A percentile compares a stretch with the other conserved stretches of the same genome.
These are phyloP conservation scores for Condylostoma magnum DNA, from an alignment of 169 alveolate genomes.

Conservation along the genomic window DNA sequence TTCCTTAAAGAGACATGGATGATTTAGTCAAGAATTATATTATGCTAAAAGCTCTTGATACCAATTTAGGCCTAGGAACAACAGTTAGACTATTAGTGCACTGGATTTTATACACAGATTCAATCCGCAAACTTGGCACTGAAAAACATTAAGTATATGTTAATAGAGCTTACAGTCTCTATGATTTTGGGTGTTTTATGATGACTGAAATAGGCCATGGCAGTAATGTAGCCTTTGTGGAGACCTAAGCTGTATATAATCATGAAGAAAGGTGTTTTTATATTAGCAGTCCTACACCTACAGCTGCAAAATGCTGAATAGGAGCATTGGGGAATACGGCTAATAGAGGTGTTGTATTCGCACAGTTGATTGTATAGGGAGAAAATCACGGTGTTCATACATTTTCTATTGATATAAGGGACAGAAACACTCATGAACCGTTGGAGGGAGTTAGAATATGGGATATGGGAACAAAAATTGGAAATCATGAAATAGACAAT, in stretches of 20 bases:
- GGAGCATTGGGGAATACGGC: constrained; percentile 65
- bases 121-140: constrained; percentile 12
- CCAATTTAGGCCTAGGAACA: not conserved
- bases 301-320: constrained; percentile 70
- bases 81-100: constrained; percentile 4
- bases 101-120: not conserved
- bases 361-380: constrained; percentile 46
- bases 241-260: constrained; percentile 65
- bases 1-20: not conserved
- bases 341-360: constrained; percentile 56
- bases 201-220: constrained; percentile 81
- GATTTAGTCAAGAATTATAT: not conserved
- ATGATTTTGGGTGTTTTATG: constrained; percentile 15
- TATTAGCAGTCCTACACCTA: constrained; percentile 59
- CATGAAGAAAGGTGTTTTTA: constrained; percentile 45
- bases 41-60: not conserved
- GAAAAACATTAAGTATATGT: constrained; percentile 6
- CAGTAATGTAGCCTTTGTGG: constrained; percentile 59
- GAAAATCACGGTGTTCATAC: constrained; percentile 62
- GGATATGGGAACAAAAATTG: constrained; percentile 67
- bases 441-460: constrained; percentile 61
- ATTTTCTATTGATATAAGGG: constrained; percentile 53
- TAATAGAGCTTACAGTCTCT: constrained; percentile 1
- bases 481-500: constrained; percentile 54
- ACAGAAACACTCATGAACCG: constrained; percentile 53